A percentile compares a stretch with the other conserved stretches of the same genome.
Evolutionary conservation across 169 alveolate species (phyloP).

Genomic region (Plasmodium gallinaceum): DNA sequence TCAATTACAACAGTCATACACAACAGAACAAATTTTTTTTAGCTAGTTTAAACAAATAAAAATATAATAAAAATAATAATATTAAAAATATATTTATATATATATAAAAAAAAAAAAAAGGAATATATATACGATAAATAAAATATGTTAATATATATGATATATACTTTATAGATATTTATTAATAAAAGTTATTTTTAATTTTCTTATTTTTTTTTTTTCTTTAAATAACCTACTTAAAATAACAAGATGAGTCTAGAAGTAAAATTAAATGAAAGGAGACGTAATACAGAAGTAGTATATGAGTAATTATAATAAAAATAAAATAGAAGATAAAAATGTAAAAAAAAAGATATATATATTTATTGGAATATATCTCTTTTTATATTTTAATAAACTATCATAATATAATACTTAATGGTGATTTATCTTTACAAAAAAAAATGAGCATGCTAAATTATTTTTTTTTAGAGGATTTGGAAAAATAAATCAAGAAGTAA

Average conservation of each 20-base stretch:
- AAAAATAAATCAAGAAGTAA: slow-evolving; percentile 33
- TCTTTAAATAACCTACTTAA: not conserved
- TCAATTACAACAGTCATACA: too few relatives aligned
- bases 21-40: too few relatives aligned
- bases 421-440: too few relatives aligned
- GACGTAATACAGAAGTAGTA: slow-evolving; percentile 14
- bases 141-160: too few relatives aligned
- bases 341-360: not conserved
- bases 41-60: too few relatives aligned
- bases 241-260: slow-evolving; percentile 37
- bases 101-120: too few relatives aligned
- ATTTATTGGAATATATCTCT: slow-evolving; percentile 1
- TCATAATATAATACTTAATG: too few relatives aligned
- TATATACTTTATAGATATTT: too few relatives aligned
- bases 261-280: slow-evolving; percentile 15
- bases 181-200: too few relatives aligned
- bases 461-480: slow-evolving; percentile 41
- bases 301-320: slow-evolving; percentile 21
- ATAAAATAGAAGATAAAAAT: not conserved
- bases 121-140: too few relatives aligned
- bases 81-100: too few relatives aligned
- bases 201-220: not conserved
- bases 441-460: not conserved
- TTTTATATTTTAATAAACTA: not conserved
- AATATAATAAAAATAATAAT: too few relatives aligned